Percentiles rank a stretch among this genome's conserved stretches.
Evolutionary conservation across 1,139 yeast genomes (phyloP).

Genomic region (Sugiyamaella sp.): DNA sequence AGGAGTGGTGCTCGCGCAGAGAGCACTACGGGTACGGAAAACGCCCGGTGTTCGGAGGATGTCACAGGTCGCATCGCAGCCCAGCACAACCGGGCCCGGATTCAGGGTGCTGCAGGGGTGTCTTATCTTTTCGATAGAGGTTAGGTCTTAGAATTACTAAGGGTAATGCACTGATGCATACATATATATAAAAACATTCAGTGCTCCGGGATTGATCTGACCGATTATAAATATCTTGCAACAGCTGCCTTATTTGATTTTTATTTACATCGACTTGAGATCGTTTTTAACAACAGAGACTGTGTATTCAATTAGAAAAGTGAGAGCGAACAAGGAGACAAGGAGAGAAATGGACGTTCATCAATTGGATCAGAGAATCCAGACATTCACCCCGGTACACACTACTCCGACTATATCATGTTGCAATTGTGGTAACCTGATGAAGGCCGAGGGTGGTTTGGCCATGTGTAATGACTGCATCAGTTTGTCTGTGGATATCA

Average conservation of each 20-base stretch:
- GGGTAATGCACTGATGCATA: neutral
- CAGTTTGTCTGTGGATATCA: constrained; percentile 88
- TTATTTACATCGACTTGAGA: too few species aligned
- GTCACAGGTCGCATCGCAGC: too few species aligned
- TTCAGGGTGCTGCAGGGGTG: neutral
- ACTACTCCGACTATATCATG: constrained; percentile 86
- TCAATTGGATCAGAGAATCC: constrained; percentile 25
- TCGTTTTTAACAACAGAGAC: too few species aligned
- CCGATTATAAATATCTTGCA: neutral
- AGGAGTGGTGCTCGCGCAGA: too few species aligned
- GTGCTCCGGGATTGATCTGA: neutral
- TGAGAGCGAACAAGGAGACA: neutral
- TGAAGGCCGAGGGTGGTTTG: constrained; percentile 78
- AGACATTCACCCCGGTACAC: constrained; percentile 42
- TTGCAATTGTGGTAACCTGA: constrained; percentile 97
- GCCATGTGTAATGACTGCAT: constrained; percentile 99
- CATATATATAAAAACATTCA: constrained; percentile 2
- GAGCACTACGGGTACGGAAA: too few species aligned
- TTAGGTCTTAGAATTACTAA: neutral
- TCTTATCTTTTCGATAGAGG: constrained; percentile 10
- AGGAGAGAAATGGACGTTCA: constrained; percentile 30
- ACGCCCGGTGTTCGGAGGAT: too few species aligned
- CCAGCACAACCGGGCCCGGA: too few species aligned
- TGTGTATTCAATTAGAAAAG: neutral
- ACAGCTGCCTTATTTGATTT: too few species aligned